phyloP scores from a whole-genome alignment of 768 basidiomycete species.

The Kwoniella newhampshirensis region DNA sequence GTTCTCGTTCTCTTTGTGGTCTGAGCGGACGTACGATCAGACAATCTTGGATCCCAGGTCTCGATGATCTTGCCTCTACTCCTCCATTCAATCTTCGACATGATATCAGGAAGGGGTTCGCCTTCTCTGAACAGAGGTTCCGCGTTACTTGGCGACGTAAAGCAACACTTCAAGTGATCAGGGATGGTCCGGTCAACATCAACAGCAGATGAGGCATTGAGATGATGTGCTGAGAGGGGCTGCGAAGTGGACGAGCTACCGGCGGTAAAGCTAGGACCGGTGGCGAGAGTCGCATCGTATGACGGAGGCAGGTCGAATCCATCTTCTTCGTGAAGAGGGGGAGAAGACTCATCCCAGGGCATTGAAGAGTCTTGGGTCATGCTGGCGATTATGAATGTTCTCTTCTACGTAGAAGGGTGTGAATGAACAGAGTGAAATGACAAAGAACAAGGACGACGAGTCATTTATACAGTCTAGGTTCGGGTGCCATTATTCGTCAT shows the following conservation, averaged over 20 bases:
- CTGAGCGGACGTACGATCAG: constrained; percentile 34
- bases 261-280: background rate
- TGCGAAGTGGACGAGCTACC: constrained; percentile 3
- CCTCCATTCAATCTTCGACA: constrained; percentile 10
- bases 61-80: constrained; percentile 4
- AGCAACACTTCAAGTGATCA: constrained; percentile 25
- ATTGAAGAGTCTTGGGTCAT: constrained; percentile 18
- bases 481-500: no score
- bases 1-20: no score
- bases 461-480: no score
- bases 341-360: constrained; percentile 1
- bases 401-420: no score
- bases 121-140: constrained; percentile 20
- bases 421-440: no score
- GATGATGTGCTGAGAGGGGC: no score
- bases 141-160: constrained; percentile 27
- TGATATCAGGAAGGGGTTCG: constrained; percentile 2
- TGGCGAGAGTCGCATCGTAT: constrained; percentile 15
- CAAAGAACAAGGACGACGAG: no score
- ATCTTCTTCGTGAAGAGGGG: background rate
- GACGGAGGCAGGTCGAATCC: constrained; percentile 17
- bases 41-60: constrained; percentile 23
- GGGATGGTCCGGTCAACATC: constrained; percentile 11
- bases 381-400: background rate
- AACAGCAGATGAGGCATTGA: background rate